phyloP scores from a whole-genome alignment of 116 monocot species.

The Cymodocea nodosa region DNA sequence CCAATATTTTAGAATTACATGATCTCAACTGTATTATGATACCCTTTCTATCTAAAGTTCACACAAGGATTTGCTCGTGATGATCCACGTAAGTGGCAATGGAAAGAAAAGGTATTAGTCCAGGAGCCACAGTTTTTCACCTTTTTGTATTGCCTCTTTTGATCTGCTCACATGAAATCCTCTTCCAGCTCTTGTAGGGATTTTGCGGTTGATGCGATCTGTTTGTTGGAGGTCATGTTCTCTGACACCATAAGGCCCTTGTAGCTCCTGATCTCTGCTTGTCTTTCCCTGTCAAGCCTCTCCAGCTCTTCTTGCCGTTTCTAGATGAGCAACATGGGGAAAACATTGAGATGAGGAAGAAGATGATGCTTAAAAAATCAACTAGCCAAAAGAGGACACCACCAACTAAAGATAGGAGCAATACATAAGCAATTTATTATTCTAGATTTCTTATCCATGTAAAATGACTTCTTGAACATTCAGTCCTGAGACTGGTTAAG shows the following conservation, averaged over 20 bases:
- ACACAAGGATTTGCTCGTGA: too few relatives aligned
- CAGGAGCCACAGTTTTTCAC: too few relatives aligned
- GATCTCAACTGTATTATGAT: too few relatives aligned
- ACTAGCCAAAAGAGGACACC: neutral
- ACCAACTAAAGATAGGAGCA: neutral
- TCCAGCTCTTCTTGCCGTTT: constrained; percentile 94
- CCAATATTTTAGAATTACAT: too few relatives aligned
- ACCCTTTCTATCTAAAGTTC: too few relatives aligned
- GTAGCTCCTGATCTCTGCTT: constrained; percentile 89
- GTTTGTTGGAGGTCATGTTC: constrained; percentile 96
- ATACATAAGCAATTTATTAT: too few relatives aligned
- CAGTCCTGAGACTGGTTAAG: too few relatives aligned
- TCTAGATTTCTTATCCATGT: too few relatives aligned
- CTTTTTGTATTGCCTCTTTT: too few relatives aligned
- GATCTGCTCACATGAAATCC: constrained; percentile 73
- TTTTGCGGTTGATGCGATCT: constrained; percentile 71
- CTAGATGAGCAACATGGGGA: constrained; percentile 18
- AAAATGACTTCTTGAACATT: too few relatives aligned
- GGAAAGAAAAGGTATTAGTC: too few relatives aligned
- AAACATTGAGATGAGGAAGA: neutral
- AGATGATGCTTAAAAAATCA: neutral
- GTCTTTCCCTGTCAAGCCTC: constrained; percentile 80
- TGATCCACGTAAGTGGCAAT: too few relatives aligned
- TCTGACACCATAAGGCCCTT: constrained; percentile 92
- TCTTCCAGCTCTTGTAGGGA: constrained; percentile 89